Base-by-base conservation (phyloP, 2,329 filamentous ascomycete species). In the Teratosphaeria viscida region DNA sequence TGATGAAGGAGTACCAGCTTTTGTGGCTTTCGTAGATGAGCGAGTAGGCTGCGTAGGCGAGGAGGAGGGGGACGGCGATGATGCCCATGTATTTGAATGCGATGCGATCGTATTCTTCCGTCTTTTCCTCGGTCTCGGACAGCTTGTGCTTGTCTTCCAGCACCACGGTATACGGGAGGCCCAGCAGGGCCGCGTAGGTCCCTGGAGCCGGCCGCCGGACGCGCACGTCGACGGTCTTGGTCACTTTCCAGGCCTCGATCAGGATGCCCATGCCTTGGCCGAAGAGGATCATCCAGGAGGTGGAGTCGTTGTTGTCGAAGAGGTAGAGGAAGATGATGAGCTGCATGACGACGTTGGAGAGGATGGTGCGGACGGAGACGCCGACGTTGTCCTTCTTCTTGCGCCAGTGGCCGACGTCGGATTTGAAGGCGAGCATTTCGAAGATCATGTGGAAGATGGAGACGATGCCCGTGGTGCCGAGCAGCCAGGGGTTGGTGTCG, bases 351-450 rank as follows among this genome's bases (percentile, higher is more conserved):
- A 97, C 92, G 70, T 97, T 99, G 72, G 90, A 91, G 60, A 99
- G 80, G 70, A 99, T 99, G 35, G 92, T 95, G 60, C 94, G 90
- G 61, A 99, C 88, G 1, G 92, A 96, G 54, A 96, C 95, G 64
- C 94, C 94, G 32, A 99, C 89, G 61, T 96, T 94, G 78, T 97
- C 95, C 81, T 99, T 99, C 87, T 99, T 99, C 80, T 97, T 96
- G 72, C 92, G 90, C 85, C 94, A 99, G 76, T 99, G 94, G 55
- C 91, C 81, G 72, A 99, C 96, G 72, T 99, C 94, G 72, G 88
- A 96, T 70, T 95, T 96, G 79, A 99, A 99, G 1, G 94, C 94
- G 37, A 99, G 83, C 70, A 89, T 92, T 76, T 99, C 94, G 64
- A 99, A 92, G 66, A 99, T 79, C 82, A 96, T 91, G 77, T 99